Base-by-base conservation (phyloP, 495 filamentous ascomycete genomes). In the Penicillium fimorum region DNA sequence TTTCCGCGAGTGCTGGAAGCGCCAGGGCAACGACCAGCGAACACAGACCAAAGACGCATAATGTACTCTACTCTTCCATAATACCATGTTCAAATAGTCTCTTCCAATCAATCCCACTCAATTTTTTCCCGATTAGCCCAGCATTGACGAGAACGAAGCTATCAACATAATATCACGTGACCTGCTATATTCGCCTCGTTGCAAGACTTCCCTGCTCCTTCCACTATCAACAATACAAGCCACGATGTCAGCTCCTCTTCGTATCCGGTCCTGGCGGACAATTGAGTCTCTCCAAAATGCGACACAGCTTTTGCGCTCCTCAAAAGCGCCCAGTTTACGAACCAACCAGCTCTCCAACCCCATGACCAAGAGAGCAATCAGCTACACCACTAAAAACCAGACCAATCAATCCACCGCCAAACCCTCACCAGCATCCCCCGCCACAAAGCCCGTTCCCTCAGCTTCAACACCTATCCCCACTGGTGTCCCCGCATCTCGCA, bases 1-100 rank as follows among this genome's bases (percentile, higher is more conserved):
- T 9, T 98, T 98, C 68, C 85, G 84, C 62, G 81, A 88, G 62
- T 98, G 94, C 70, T 98, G 94, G 94, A 96, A 96, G 71, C 80
- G 77, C 55, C 87, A 96, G 58, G 87, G 92, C 45, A 98, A 98
- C 70, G 84, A 92, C 64, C 74, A 86, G 70, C 84, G 94, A 66
- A 96, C 92, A 0, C 78, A 79, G 62, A 86, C 79, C 29, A 91
- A 91, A 66, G 85, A 94, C 68, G 69, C 67, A 50, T 75, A 46
- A 35, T 55, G 32, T 52, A 38, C 24, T 57, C 35, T 38, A 33
- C 33, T 0, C 5, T 10, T 17, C 35, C 5, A 32, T 35, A 33
- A 47, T 32, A 40, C 15, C 30, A 38, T 47, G 52, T 30, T 32
- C 29, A 43, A 44, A n/a, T 43, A 52, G 42, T 11, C 40, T 15